Base-by-base conservation (phyloP, 2,329 filamentous ascomycete species). In the Phaeosphaeriaceae sp. region DNA sequence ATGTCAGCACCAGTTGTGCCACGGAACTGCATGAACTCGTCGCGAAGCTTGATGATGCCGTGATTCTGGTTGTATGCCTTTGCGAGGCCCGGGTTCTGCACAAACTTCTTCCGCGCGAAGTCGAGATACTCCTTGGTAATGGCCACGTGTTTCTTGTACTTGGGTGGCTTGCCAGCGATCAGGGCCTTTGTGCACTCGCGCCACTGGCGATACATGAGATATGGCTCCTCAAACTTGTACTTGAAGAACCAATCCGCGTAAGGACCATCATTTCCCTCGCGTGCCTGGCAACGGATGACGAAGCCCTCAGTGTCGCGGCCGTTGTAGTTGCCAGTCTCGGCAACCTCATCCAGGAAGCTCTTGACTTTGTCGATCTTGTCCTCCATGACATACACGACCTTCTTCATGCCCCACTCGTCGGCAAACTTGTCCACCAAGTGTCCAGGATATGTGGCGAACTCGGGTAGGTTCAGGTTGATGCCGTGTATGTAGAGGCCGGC, bases 191-290 rank as follows among this genome's bases (percentile, higher is more conserved):
- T 99, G 75, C 92, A 97, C 80, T 99, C 95, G 62, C 95, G 89
- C 95, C 95, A 99, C 81, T 99, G 95, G 23, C 95, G 89, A 80
- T 98, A 99, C 93, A 99, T 96, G 60, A 99, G 82, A 75, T 99
- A 99, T 0, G 95, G 95, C 80, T 99, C 95, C 74, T 99, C 95
- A 60, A 99, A 99, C 81, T 99, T 99, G 86, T 94, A 99, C 80
- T 99, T 99, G 89, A 99, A 99, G 80, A 99, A 99, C 95, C 95
- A 99, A 77, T 99, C 94, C n/a, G 86, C 81, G 76, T 89, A 95
- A 0, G 86, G 85, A 1, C 77, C 77, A 15, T 77, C 74, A 1
- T 78, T 80, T 0, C 82, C 81, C 26, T 88, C 78, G 74, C 83
- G 82, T 83, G 88, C 81, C 88, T 92, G 85, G 61, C 95, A 98